Base-by-base conservation (phyloP, 2,329 filamentous ascomycete genomes). In the Sclerotinia subarctica region DNA sequence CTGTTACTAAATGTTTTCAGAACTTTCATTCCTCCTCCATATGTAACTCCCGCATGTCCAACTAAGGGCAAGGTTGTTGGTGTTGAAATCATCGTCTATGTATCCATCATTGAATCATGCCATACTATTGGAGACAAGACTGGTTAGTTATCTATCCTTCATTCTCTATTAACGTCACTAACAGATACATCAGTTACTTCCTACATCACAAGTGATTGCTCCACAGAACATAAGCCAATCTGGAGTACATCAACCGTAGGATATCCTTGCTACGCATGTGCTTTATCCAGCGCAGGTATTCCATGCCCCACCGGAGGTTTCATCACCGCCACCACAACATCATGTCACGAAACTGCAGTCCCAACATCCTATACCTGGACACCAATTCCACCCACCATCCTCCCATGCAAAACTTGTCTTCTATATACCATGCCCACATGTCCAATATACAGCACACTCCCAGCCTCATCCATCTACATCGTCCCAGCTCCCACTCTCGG, bases 81-180 rank as follows among this genome's bases (percentile, higher is more conserved):
- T 57, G 68, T 79, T 52, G 77, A 79, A 67, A 71, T 78, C 24
- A 74, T 78, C 29, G 68, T 77, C 42, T 71, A 76, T 54, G 71
- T 78, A 38, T 73, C 74, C 8, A 69, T 78, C 26, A 73, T 72
- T 11, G 76, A 77, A 57, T 62, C 73, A n/a, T 78, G 74, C 52
- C 73, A 72, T 1, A 73, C 69, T 15, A 21, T 62, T 58, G 72
- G 57, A 44, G 52, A 47, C 5, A 52, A 53, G 15, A 64, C 64
- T 46, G 44, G 69, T 70, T 44, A 38, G 63, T 57, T 21, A 2
- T 21, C 17, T 29, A 7, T 52, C 32, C 42, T 11, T 35, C 24
- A 21, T 21, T 15, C 13, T 17, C 11, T 24, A 4, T n/a, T 6
- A 11, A 32, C 17, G 6, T 17, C 29, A 47, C 69, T 70, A 58